Evolutionary conservation across 306 rosid species (phyloP).

Genomic region (Acacia melanoxylon): DNA sequence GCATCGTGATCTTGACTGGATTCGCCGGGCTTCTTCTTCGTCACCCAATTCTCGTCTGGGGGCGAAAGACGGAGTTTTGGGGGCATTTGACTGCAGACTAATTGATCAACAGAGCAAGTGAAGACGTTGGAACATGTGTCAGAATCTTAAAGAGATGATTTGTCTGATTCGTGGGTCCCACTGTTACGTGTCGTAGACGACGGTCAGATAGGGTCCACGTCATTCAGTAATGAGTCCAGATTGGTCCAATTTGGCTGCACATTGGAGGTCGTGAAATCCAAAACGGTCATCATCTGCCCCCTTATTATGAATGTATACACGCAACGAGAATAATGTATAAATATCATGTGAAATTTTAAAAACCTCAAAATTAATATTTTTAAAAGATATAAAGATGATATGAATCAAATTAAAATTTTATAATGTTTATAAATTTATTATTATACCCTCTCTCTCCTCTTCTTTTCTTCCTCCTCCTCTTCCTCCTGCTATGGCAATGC

Average conservation of each 20-base stretch:
- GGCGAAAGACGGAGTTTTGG: not conserved
- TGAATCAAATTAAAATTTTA: too few relatives aligned
- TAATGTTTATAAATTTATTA: too few relatives aligned
- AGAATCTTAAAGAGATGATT: not conserved
- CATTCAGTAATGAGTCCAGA: not conserved
- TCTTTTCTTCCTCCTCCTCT: too few relatives aligned
- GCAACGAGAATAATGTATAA: too few relatives aligned
- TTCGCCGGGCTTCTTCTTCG: not conserved
- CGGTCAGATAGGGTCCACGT: not conserved
- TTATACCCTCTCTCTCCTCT: too few relatives aligned
- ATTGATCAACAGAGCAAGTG: not conserved
- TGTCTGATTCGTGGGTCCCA: not conserved
- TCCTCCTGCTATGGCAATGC: too few relatives aligned
- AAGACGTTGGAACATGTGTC: not conserved
- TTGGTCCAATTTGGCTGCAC: not conserved
- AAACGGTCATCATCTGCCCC: not conserved
- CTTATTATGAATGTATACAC: too few relatives aligned
- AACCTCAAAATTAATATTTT: too few relatives aligned
- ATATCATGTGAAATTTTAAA: too few relatives aligned
- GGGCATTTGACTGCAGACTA: not conserved
- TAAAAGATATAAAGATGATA: too few relatives aligned
- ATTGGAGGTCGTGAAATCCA: not conserved
- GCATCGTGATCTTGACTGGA: conserved; percentile 32
- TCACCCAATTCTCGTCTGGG: not conserved
- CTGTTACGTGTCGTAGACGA: not conserved